Percentiles rank a stretch among this genome's conserved stretches.
Evolutionary conservation across 1,284 basidiomycete genomes (phyloP).

Genomic region (Amylostereum areolatum): DNA sequence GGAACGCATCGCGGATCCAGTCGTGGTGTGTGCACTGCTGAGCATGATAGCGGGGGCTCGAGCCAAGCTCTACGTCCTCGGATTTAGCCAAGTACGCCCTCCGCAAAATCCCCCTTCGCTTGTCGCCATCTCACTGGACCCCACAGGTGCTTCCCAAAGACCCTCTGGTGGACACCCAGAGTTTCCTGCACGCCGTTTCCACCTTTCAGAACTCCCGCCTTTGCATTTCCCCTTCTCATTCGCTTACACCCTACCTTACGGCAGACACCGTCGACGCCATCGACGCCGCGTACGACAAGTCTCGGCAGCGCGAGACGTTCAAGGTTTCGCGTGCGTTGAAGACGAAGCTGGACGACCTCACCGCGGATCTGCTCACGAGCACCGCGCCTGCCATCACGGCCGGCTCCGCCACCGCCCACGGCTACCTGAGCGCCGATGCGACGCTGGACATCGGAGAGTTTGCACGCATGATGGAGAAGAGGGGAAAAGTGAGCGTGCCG

Average conservation of each 20-base stretch:
- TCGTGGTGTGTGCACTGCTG: slow-evolving; percentile 59
- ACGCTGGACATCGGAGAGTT: slow-evolving; percentile 38
- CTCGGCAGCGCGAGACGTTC: slow-evolving; percentile 47
- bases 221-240: slow-evolving; percentile 11
- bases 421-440: slow-evolving; percentile 28
- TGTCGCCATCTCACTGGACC: slow-evolving; percentile 1
- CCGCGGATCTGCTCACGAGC: slow-evolving; percentile 28
- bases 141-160: slow-evolving; percentile 57
- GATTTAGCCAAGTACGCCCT: slow-evolving; percentile 32
- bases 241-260: slow-evolving; percentile 31
- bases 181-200: slow-evolving; percentile 32
- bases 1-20: slow-evolving; percentile 68
- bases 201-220: slow-evolving; percentile 18
- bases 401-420: slow-evolving; percentile 20
- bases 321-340: slow-evolving; percentile 57
- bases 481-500: slow-evolving; percentile 28
- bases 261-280: slow-evolving; percentile 44
- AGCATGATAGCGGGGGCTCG: slow-evolving; percentile 60
- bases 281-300: slow-evolving; percentile 43
- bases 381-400: slow-evolving; percentile 15
- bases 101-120: not conserved
- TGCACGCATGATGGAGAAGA: slow-evolving; percentile 22
- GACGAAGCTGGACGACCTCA: slow-evolving; percentile 42
- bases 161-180: slow-evolving; percentile 64
- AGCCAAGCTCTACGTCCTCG: slow-evolving; percentile 58